A percentile compares a stretch with the other conserved stretches of the same genome.
phyloP scores from a whole-genome alignment of 257 asterid genomes.

The Solanum rostratum region DNA sequence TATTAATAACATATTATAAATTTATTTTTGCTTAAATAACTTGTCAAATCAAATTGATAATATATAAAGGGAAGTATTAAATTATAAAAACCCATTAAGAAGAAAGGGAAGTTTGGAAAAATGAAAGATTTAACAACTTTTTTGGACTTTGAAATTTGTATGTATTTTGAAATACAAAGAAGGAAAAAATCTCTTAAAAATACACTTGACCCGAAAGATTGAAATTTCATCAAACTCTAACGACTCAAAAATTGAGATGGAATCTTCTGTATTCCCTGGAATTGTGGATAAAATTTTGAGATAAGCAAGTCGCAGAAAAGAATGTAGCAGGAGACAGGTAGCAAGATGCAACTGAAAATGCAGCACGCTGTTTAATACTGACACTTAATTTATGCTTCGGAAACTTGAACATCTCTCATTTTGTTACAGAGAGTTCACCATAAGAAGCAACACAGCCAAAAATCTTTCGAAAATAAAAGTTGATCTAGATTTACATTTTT shows the following conservation, averaged over 20 bases:
- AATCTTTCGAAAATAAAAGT: background rate
- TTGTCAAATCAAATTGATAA: too few relatives aligned
- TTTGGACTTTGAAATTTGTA: too few relatives aligned
- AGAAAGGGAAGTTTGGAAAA: too few relatives aligned
- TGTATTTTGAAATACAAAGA: too few relatives aligned
- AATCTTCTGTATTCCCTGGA: too few relatives aligned
- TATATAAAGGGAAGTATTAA: too few relatives aligned
- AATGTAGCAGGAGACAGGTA: conserved; percentile 8
- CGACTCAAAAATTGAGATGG: background rate
- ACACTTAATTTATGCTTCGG: conserved; percentile 2
- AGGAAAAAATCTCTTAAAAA: too few relatives aligned
- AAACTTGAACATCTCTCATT: conserved; percentile 1
- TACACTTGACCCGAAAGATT: background rate
- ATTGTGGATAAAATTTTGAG: background rate
- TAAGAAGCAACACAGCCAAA: background rate
- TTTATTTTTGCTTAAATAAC: too few relatives aligned
- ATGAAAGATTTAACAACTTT: too few relatives aligned
- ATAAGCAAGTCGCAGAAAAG: background rate
- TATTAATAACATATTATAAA: too few relatives aligned
- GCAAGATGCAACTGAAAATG: background rate
- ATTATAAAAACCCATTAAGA: too few relatives aligned
- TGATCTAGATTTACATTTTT: background rate
- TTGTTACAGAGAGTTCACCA: background rate
- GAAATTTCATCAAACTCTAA: background rate
- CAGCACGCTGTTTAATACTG: conserved; percentile 1